Evolutionary conservation across 257 asterid genomes (phyloP).

Genomic region (Solanum pimpinellifolium): DNA sequence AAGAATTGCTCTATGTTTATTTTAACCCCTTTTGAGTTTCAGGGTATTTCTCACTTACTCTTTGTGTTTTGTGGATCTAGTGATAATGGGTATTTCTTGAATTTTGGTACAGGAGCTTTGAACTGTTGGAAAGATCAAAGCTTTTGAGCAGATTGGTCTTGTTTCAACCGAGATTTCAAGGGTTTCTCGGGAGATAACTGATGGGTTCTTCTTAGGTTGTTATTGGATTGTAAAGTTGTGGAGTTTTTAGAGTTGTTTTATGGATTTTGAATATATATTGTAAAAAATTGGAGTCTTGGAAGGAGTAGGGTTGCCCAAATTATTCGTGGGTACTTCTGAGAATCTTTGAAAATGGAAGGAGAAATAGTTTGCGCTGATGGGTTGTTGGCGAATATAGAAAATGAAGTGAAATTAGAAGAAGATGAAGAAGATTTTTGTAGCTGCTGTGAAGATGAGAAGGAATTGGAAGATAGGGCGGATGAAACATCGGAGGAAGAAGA

Average conservation of each 20-base stretch:
- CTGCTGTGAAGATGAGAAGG: constrained; percentile 63
- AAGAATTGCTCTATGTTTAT: not conserved
- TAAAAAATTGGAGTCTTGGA: not conserved
- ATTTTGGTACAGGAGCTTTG: constrained; percentile 26
- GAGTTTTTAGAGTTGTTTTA: not conserved
- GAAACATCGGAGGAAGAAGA: not conserved
- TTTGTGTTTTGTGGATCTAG: constrained; percentile 33
- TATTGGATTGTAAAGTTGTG: not conserved
- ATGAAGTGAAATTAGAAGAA: constrained; percentile 34
- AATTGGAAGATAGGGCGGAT: constrained; percentile 25
- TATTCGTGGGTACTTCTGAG: constrained; percentile 1
- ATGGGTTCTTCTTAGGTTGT: not conserved
- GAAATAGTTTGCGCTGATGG: constrained; percentile 9
- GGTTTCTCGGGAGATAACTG: not conserved
- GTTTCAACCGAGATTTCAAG: not conserved
- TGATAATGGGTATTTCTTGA: constrained; percentile 17
- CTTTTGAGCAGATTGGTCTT: not conserved
- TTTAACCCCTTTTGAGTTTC: not conserved
- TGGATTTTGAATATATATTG: not conserved
- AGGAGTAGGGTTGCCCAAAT: not conserved
- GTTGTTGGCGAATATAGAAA: constrained; percentile 8
- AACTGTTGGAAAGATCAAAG: not conserved
- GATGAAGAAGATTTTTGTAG: constrained; percentile 93
- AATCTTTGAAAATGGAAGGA: constrained; percentile 24
- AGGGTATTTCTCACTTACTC: not conserved